Evolutionary conservation across 1,284 basidiomycete genomes (phyloP).

Genomic region (Melampsora larici-populina): DNA sequence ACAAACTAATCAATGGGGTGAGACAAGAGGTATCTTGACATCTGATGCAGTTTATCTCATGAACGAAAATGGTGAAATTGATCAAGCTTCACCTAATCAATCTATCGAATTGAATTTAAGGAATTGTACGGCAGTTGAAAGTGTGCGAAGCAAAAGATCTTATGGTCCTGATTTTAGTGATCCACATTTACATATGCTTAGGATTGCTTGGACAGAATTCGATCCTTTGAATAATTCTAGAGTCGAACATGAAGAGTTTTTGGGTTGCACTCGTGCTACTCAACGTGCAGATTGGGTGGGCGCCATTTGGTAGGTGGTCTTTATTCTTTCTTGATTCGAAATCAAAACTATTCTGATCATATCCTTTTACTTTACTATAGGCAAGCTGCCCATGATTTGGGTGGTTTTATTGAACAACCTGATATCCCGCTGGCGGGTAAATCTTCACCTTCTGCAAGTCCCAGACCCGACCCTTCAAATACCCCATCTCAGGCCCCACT

Average conservation of each 20-base stretch:
- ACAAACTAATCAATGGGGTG: constrained; percentile 26
- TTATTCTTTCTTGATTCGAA: constrained; percentile 2
- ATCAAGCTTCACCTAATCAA: constrained; percentile 25
- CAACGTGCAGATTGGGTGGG: constrained; percentile 43
- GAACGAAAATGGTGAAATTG: constrained; percentile 37
- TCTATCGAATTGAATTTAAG: constrained; percentile 32
- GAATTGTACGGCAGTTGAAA: constrained; percentile 37
- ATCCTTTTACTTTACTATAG: background rate
- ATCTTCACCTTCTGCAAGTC: background rate
- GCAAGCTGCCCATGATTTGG: constrained; percentile 42
- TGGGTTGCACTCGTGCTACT: constrained; percentile 41
- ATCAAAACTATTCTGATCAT: background rate
- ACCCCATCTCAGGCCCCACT: background rate
- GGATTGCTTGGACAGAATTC: constrained; percentile 42
- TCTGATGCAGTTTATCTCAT: constrained; percentile 31
- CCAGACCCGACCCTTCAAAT: background rate
- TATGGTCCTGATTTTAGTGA: constrained; percentile 40
- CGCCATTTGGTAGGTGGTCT: constrained; percentile 31
- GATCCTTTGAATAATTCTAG: constrained; percentile 37
- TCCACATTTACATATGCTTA: constrained; percentile 39
- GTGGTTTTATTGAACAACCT: constrained; percentile 43
- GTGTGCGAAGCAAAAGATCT: constrained; percentile 39
- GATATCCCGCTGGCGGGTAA: constrained; percentile 37
- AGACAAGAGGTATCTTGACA: constrained; percentile 40
- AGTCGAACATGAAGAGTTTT: constrained; percentile 38